Percentiles rank a stretch among this genome's conserved stretches.
Evolutionary conservation across 2,329 filamentous ascomycete species (phyloP).

Genomic region (Cyphellophora attinorum): DNA sequence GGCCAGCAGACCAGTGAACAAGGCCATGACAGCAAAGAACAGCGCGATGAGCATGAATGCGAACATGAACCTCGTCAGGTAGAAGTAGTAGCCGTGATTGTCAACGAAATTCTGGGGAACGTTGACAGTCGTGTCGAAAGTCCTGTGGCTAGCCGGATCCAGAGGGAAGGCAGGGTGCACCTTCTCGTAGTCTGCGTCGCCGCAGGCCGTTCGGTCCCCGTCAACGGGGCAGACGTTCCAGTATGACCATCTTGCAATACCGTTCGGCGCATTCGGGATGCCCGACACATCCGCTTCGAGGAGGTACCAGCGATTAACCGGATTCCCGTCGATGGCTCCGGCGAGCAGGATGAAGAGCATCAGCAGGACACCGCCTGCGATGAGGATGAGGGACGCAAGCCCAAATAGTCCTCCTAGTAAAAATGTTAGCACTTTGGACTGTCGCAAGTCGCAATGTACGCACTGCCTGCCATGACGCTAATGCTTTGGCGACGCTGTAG

Average conservation of each 20-base stretch:
- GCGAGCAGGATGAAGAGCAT: constrained; percentile 58
- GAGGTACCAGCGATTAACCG: constrained; percentile 73
- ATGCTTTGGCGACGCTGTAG: no score
- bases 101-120: constrained; percentile 47
- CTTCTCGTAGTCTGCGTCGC: constrained; percentile 54
- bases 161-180: constrained; percentile 57
- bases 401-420: constrained; percentile 45
- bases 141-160: constrained; percentile 45
- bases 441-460: no score
- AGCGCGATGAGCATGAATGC: constrained; percentile 80
- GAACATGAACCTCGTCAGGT: constrained; percentile 86
- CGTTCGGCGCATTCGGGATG: constrained; percentile 57
- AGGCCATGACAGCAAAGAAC: constrained; percentile 53
- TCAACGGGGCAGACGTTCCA: constrained; percentile 68
- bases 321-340: constrained; percentile 44
- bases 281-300: constrained; percentile 66
- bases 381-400: constrained; percentile 50
- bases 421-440: not conserved
- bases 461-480: no score
- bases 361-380: constrained; percentile 52
- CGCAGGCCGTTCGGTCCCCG: constrained; percentile 27
- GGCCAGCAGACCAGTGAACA: constrained; percentile 36
- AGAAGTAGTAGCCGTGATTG: constrained; percentile 62
- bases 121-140: constrained; percentile 48
- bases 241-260: constrained; percentile 74